phyloP scores from a whole-genome alignment of 1,284 basidiomycete species.

The Microbotryomycetes sp. region DNA sequence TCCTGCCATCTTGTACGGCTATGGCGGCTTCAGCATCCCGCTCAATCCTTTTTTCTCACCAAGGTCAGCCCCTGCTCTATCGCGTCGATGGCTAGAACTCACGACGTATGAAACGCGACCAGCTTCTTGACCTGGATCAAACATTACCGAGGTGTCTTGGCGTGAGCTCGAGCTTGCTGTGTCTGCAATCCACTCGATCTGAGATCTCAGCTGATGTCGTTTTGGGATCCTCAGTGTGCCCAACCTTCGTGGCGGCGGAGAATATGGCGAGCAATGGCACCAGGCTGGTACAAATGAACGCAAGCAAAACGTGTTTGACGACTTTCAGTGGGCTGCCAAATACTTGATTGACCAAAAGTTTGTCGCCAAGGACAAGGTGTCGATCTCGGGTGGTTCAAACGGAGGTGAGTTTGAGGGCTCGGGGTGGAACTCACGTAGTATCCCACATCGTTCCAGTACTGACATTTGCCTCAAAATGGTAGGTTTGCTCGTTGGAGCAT shows the following conservation, averaged over 20 bases:
- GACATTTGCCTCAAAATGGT: constrained; percentile 30
- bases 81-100: neutral
- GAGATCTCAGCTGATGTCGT: neutral
- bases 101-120: neutral
- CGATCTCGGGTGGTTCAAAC: constrained; percentile 65
- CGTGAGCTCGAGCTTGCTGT: constrained; percentile 35
- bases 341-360: constrained; percentile 66
- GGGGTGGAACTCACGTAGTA: constrained; percentile 20
- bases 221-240: constrained; percentile 31
- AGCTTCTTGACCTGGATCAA: constrained; percentile 64
- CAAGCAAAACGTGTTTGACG: constrained; percentile 51
- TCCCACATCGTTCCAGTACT: neutral
- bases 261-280: constrained; percentile 68
- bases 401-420: constrained; percentile 50
- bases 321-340: constrained; percentile 57
- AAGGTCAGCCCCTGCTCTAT: neutral
- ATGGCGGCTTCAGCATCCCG: constrained; percentile 70
- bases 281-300: constrained; percentile 60
- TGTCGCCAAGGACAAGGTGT: constrained; percentile 63
- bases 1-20: constrained; percentile 73
- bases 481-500: constrained; percentile 70
- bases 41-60: constrained; percentile 63
- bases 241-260: constrained; percentile 62
- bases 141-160: constrained; percentile 65
- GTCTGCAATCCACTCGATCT: neutral